phyloP scores from a whole-genome alignment of 2,329 filamentous ascomycete species.

The Dothistroma pini region DNA sequence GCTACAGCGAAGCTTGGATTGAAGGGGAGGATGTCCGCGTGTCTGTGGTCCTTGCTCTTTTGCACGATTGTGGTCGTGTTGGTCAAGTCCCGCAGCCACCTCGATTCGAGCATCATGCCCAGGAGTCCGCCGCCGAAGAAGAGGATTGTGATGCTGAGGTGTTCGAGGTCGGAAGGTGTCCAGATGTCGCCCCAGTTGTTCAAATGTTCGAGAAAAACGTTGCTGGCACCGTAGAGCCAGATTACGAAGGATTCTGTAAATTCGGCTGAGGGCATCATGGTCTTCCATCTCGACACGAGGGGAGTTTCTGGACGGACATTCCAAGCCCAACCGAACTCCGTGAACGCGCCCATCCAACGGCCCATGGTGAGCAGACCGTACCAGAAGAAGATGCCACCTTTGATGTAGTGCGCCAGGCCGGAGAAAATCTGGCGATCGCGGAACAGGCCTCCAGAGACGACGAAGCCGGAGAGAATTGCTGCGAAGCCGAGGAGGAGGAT shows the following conservation, averaged over 20 bases:
- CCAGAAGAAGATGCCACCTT: conserved; percentile 93
- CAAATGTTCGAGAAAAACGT: conserved; percentile 90
- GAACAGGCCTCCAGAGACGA: conserved; percentile 79
- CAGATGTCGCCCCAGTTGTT: conserved; percentile 67
- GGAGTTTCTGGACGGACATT: conserved; percentile 67
- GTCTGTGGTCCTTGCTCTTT: conserved; percentile 35
- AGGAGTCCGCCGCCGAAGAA: conserved; percentile 88
- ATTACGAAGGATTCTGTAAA: conserved; percentile 88
- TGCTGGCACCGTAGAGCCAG: conserved; percentile 81
- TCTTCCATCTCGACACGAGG: conserved; percentile 59
- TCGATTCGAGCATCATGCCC: conserved; percentile 38
- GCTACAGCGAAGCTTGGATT: conserved; percentile 1
- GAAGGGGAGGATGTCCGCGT: conserved; percentile 15
- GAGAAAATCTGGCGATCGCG: conserved; percentile 61
- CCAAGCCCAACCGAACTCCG: conserved; percentile 93
- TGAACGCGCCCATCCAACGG: conserved; percentile 85
- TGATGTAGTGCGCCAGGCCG: conserved; percentile 88
- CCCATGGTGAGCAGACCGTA: conserved; percentile 83
- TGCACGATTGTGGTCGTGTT: conserved; percentile 48
- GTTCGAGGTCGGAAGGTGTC: conserved; percentile 79
- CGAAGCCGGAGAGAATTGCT: conserved; percentile 65
- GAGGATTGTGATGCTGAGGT: conserved; percentile 86
- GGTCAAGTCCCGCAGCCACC: conserved; percentile 62
- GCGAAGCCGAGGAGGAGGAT: conserved; percentile 76
- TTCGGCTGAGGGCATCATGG: conserved; percentile 68